Evolutionary conservation across 202 grass and related monocot species (phyloP).

Genomic region (Alloteropsis angusta): DNA sequence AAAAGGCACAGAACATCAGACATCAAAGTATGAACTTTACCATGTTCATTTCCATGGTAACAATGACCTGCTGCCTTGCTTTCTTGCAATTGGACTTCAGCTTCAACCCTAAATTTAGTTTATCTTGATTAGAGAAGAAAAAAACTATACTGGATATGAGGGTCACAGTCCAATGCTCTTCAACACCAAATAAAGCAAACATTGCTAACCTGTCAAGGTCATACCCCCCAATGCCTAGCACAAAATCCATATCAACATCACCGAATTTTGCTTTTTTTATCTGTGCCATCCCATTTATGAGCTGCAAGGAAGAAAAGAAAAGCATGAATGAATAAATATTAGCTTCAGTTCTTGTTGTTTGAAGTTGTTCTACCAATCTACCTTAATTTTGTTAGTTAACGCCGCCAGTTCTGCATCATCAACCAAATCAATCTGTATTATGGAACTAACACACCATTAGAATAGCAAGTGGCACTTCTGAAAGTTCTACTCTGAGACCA

Average conservation of each 20-base stretch:
- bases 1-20: not conserved
- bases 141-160: not conserved
- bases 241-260: constrained; percentile 69
- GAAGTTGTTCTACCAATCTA: constrained; percentile 16
- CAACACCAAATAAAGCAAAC: not conserved
- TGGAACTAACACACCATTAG: not conserved
- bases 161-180: not conserved
- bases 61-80: constrained; percentile 28
- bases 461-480: not conserved
- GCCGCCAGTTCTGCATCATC: constrained; percentile 39
- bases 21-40: constrained; percentile 2
- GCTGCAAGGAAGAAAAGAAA: constrained; percentile 7
- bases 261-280: constrained; percentile 45
- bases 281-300: constrained; percentile 70
- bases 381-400: constrained; percentile 65
- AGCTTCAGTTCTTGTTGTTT: not conserved
- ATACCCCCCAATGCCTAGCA: constrained; percentile 62
- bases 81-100: constrained; percentile 33
- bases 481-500: not conserved
- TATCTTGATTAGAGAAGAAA: constrained; percentile 1
- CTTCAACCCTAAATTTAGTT: constrained; percentile 35
- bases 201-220: constrained; percentile 49
- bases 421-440: constrained; percentile 54
- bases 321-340: not conserved
- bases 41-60: constrained; percentile 30